Conservation (phyloP, 352 stramenopile species). For the Lagenidium giganteum region DNA sequence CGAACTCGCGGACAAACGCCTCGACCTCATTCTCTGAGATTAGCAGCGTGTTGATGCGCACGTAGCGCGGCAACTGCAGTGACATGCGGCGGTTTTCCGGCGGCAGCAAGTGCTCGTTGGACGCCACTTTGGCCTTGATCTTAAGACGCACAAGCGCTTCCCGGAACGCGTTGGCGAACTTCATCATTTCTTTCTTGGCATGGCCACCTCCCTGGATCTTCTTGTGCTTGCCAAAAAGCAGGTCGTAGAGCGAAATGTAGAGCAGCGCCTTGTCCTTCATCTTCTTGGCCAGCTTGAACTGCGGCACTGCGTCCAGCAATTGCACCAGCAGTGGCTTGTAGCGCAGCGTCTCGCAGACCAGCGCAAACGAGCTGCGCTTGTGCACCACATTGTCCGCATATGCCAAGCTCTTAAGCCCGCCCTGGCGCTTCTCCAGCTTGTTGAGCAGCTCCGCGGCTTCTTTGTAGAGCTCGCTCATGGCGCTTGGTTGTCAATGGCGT, state of each 20-base stretch:
- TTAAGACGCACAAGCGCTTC: conserved; percentile 75
- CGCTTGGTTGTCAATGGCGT: too few relatives aligned
- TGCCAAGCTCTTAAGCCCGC: conserved; percentile 81
- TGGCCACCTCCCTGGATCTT: conserved; percentile 86
- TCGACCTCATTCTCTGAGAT: conserved; percentile 38
- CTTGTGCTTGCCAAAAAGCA: conserved; percentile 70
- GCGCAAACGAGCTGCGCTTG: conserved; percentile 87
- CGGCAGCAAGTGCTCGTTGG: conserved; percentile 72
- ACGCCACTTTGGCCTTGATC: conserved; percentile 72
- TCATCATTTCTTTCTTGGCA: conserved; percentile 84
- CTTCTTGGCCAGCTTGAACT: conserved; percentile 61
- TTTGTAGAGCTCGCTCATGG: conserved; percentile 84
- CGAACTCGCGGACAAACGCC: conserved; percentile 41
- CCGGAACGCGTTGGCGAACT: conserved; percentile 67
- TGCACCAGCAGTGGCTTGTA: conserved; percentile 78
- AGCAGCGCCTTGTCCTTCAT: conserved; percentile 51
- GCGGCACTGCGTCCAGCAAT: conserved; percentile 62
- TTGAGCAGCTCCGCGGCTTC: conserved; percentile 70
- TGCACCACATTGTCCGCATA: conserved; percentile 76
- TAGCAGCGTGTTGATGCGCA: conserved; percentile 92
- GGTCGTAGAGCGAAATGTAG: conserved; percentile 83
- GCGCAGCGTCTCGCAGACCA: conserved; percentile 86
- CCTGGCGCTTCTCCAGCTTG: conserved; percentile 72
- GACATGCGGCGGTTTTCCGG: conserved; percentile 72
- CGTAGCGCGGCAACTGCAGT: conserved; percentile 80